A percentile compares a stretch with the other conserved stretches of the same genome.
These are phyloP conservation scores for Sugiyamaella americana DNA, from an alignment of 805 yeast species.

Conservation along the genomic window DNA sequence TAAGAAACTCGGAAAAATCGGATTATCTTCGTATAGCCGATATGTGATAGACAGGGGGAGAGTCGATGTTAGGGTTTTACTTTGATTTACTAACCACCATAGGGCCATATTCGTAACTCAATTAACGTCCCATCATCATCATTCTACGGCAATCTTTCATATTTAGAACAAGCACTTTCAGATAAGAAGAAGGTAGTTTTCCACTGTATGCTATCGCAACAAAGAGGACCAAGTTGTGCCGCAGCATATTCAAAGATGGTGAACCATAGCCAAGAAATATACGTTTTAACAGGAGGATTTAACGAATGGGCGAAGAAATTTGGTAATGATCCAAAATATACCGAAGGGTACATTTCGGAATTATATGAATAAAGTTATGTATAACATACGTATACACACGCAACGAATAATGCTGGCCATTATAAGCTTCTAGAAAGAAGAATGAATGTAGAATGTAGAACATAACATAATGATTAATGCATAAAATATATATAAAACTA, in stretches of 20 bases:
- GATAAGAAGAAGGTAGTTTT: constrained; percentile 57
- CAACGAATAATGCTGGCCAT: no score
- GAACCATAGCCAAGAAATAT: constrained; percentile 41
- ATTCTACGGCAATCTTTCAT: constrained; percentile 37
- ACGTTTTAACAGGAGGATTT: constrained; percentile 81
- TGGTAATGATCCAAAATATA: constrained; percentile 40
- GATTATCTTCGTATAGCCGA: not conserved
- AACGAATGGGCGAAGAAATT: constrained; percentile 71
- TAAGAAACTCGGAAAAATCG: not conserved
- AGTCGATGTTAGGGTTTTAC: no score
- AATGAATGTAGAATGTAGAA: no score
- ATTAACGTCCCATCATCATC: constrained; percentile 49
- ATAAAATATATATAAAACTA: no score
- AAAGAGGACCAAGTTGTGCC: constrained; percentile 86
- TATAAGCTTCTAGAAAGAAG: no score
- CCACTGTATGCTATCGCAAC: constrained; percentile 89
- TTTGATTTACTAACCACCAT: no score
- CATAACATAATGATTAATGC: no score
- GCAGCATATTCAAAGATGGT: constrained; percentile 41
- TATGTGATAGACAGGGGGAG: no score
- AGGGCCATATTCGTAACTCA: constrained; percentile 57
- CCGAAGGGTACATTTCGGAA: constrained; percentile 20
- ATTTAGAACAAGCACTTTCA: constrained; percentile 34
- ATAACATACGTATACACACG: no score
- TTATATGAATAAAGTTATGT: constrained; percentile 10